Base-by-base conservation (phyloP, 192 early-diverging fungal species). In the Coemansia sp. region DNA sequence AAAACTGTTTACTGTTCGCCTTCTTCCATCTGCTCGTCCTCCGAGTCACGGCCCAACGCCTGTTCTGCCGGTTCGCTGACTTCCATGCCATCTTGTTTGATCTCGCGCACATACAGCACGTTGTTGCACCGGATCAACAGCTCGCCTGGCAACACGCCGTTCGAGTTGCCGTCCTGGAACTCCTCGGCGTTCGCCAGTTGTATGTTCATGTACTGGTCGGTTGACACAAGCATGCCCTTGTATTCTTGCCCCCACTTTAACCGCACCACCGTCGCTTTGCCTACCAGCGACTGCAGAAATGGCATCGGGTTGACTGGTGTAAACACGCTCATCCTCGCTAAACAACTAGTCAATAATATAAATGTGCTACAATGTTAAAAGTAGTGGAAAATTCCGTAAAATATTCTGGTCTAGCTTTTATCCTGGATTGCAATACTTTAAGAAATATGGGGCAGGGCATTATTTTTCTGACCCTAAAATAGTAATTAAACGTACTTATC, bases 181-280 rank as follows among this genome's bases (percentile, higher is more conserved):
- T 98, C 97, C 67, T 98, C 95, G 15, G 95, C 93, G 66, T 97
- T 92, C 18, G 86, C 84, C 17, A 99, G 86, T 90, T 98, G 83
- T 25, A 98, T 70, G 82, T 99, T 99, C 96, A 99, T 98, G 78
- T 99, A 97, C 28, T 89, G 89, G 80, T 99, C 96, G 6, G 95
- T 89, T 10, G 93, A 92, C 23, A 86, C 81, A 51, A 99, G 78
- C 61, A 86, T 83, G 5, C 94, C 97, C 70, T 95, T 93, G 88
- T 99, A 99, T 68, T 98, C 97, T 77, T 89, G 88, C 48, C 95
- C 96, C 97, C 97, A 99, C 84, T 99, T 99, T 71, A 99, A 80
- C 81, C 91, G 92, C 62, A 93, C 89, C 58, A 96, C 83, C 2
- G 97, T 88, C 17, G 94, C 85, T 74, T 95, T 93, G 38, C 96